Evolutionary conservation across 2,329 filamentous ascomycete species (phyloP).

Genomic region (Arthrobotrys musiformis): DNA sequence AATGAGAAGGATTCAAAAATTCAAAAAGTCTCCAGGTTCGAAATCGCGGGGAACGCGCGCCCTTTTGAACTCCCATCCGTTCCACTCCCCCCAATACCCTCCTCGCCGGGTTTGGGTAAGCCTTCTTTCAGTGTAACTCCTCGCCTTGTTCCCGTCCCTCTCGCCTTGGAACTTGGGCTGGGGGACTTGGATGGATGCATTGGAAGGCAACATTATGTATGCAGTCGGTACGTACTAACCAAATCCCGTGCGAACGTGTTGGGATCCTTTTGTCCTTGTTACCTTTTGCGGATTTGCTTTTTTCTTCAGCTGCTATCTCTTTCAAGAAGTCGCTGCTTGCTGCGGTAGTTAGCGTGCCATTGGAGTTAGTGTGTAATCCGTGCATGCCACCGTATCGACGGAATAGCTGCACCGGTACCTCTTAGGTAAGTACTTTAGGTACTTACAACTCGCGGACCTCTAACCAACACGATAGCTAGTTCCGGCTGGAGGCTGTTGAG

Average conservation of each 20-base stretch:
- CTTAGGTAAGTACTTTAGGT: too few species aligned
- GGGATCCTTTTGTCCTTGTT: constrained; percentile 17
- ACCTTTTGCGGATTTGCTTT: background rate
- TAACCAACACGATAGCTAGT: too few species aligned
- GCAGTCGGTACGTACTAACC: constrained; percentile 13
- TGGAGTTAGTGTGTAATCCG: too few species aligned
- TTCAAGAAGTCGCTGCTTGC: background rate
- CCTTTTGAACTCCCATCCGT: constrained; percentile 30
- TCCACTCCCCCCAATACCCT: background rate
- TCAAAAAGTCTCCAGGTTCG: background rate
- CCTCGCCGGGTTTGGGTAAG: constrained; percentile 41
- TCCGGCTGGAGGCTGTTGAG: too few species aligned
- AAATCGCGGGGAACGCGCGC: constrained; percentile 34
- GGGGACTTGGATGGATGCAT: too few species aligned
- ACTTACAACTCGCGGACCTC: too few species aligned
- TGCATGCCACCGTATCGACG: too few species aligned
- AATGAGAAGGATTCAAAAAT: background rate
- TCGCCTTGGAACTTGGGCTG: constrained; percentile 13
- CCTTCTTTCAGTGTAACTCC: constrained; percentile 5
- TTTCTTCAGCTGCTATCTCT: constrained; percentile 16
- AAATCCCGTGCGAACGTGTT: constrained; percentile 50
- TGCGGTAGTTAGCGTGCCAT: too few species aligned
- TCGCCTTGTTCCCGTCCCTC: background rate
- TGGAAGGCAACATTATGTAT: constrained; percentile 4
- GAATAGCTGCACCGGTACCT: too few species aligned